Evolutionary conservation across 192 early-diverging fungal genomes (phyloP).

Genomic region (Backusella mclennaniae): DNA sequence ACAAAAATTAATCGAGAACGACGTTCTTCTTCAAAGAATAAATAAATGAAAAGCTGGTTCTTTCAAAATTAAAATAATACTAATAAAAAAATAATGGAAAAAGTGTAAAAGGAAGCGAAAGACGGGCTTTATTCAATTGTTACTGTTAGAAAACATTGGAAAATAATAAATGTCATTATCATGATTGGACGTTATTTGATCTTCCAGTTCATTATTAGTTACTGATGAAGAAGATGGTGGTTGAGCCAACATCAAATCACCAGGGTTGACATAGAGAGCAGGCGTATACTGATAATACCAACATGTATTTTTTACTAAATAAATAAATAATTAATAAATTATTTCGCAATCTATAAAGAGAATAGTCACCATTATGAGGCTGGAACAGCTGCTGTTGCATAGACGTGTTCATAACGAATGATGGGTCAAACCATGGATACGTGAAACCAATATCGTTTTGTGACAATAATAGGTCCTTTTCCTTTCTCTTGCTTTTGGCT

Average conservation of each 20-base stretch:
- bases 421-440: not conserved
- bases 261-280: not conserved
- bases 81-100: not conserved
- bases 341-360: not conserved
- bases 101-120: not conserved
- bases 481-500: conserved; percentile 23
- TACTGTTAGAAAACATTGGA: not conserved
- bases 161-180: not conserved
- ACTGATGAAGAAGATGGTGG: not conserved
- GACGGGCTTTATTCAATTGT: not conserved
- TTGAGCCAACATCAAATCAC: not conserved
- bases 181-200: not conserved
- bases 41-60: not conserved
- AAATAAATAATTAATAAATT: not conserved
- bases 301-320: conserved; percentile 5
- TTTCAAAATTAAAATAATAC: not conserved
- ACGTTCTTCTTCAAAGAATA: not conserved
- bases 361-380: not conserved
- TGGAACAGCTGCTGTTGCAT: not conserved
- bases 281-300: not conserved
- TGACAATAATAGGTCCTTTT: not conserved
- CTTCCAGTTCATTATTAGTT: not conserved
- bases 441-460: not conserved
- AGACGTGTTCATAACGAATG: not conserved
- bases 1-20: not conserved